Base-by-base conservation (phyloP, 257 asterid genomes). In the Lavandula angustifolia region DNA sequence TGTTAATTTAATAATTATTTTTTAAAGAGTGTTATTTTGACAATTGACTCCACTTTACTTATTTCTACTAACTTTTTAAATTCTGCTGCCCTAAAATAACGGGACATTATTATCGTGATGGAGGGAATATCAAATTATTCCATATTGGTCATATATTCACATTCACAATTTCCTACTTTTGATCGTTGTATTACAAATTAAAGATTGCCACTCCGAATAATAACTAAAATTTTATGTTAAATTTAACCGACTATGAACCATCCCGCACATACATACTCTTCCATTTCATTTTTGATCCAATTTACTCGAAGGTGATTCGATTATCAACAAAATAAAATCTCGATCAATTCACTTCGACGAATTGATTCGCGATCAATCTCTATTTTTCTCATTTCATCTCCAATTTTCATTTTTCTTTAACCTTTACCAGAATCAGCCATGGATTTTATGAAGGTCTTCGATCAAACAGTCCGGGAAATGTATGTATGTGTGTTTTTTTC, bases 401-500 rank as follows among this genome's bases (percentile, higher is more conserved):
- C 16, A 52, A 68, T 71, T 59, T 18, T 3, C 57, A 5, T 51
- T 35, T 68, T 17, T 58, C 43, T 54, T 27, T 48, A 44, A 10
- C 42, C 52, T 60, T 32, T 4, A 16, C 55, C 79, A 70, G 85
- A 80, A 83, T 76, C 75, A 67, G 71, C 75, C 70, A 92, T 90
- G 99, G 98, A 90, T 88, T 86, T 94, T 60, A 79, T 90, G 96
- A 94, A 94, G 84, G 95, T 83, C 49, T 66, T 94, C 76, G 96
- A 94, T 78, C 95, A 94, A 86, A 78, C 99, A 1, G 96, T 94
- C 46, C 86, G 96, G 34, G 99, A 90, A 75, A 83, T 94, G 99
- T 94, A 81, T 51, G 95, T 56, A 18, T 3, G 8, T 49, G 13
- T 57, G 32, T 37, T 22, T 37, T 61, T 13, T 7, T 33, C 8